Evolutionary conservation across 192 early-diverging fungal species (phyloP).

Genomic region (Entomortierella parvispora): DNA sequence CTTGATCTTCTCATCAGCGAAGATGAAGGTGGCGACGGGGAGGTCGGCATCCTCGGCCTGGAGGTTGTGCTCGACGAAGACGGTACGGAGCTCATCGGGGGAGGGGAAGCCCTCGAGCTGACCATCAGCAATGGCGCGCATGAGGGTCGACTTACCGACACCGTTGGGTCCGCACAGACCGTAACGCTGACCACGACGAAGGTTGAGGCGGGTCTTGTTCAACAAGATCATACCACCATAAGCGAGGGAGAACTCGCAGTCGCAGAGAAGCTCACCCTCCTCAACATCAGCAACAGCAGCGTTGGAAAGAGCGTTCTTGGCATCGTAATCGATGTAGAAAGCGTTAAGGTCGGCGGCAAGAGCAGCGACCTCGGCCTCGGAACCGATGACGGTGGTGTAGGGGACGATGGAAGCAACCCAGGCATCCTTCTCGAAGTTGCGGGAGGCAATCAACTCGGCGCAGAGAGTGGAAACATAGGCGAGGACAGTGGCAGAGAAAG

Average conservation of each 20-base stretch:
- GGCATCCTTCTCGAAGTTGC: constrained; percentile 72
- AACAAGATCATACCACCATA: constrained; percentile 86
- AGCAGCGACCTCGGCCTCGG: constrained; percentile 59
- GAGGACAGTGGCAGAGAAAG: constrained; percentile 56
- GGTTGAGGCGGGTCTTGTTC: constrained; percentile 68
- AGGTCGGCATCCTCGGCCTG: constrained; percentile 78
- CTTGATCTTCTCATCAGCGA: constrained; percentile 64
- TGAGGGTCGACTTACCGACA: constrained; percentile 86
- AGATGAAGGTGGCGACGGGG: constrained; percentile 73
- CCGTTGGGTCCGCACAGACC: constrained; percentile 87
- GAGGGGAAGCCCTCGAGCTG: constrained; percentile 85
- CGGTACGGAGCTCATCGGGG: constrained; percentile 76
- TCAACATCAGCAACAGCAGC: constrained; percentile 62
- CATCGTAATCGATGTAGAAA: constrained; percentile 55
- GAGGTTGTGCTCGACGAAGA: constrained; percentile 83
- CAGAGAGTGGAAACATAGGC: constrained; percentile 70
- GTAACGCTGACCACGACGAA: constrained; percentile 84
- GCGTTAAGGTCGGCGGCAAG: constrained; percentile 59
- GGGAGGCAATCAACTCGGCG: constrained; percentile 66
- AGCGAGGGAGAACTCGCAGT: constrained; percentile 84
- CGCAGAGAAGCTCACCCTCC: constrained; percentile 66
- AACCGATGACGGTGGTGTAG: constrained; percentile 65
- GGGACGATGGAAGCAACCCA: constrained; percentile 73
- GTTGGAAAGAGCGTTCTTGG: constrained; percentile 52
- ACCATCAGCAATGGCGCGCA: constrained; percentile 85